Evolutionary conservation across 495 filamentous ascomycete species (phyloP).

Genomic region (Platismatia glauca): DNA sequence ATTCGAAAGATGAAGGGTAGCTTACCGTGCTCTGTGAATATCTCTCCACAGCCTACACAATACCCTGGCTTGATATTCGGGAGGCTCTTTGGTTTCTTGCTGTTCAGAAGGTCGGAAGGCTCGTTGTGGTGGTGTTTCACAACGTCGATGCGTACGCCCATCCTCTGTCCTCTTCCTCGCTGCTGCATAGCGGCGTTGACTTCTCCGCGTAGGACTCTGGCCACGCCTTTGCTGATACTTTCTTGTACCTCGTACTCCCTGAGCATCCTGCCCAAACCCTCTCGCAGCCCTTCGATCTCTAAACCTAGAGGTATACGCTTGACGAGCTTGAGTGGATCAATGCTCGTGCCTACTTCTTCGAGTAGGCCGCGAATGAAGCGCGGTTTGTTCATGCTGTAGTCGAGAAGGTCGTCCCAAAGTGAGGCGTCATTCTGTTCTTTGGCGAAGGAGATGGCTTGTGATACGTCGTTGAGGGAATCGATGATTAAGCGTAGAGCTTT

Average conservation of each 20-base stretch:
- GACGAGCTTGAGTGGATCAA: slow-evolving; percentile 83
- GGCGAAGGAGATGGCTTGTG: slow-evolving; percentile 84
- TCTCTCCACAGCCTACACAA: slow-evolving; percentile 55
- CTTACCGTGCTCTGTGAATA: slow-evolving; percentile 46
- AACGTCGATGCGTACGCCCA: slow-evolving; percentile 84
- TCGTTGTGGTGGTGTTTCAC: slow-evolving; percentile 13
- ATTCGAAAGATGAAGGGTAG: neutral
- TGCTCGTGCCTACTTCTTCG: slow-evolving; percentile 85
- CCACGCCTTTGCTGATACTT: slow-evolving; percentile 82
- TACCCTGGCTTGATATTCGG: slow-evolving; percentile 38
- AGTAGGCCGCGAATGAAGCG: slow-evolving; percentile 86
- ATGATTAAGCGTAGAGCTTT: slow-evolving; percentile 85
- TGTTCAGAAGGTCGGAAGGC: neutral
- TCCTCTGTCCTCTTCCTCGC: slow-evolving; percentile 64
- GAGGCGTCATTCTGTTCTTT: slow-evolving; percentile 85
- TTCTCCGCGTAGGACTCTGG: slow-evolving; percentile 75
- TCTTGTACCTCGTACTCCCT: slow-evolving; percentile 89
- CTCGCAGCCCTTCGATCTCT: slow-evolving; percentile 79
- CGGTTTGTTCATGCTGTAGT: slow-evolving; percentile 95
- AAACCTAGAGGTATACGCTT: slow-evolving; percentile 83
- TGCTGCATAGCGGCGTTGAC: slow-evolving; percentile 74
- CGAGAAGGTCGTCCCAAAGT: slow-evolving; percentile 88
- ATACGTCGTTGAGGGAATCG: slow-evolving; percentile 75
- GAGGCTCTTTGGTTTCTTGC: slow-evolving; percentile 20
- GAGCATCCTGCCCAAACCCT: slow-evolving; percentile 76